Conservation (phyloP, 768 basidiomycete species). For the Glaciozyma antarctica region DNA sequence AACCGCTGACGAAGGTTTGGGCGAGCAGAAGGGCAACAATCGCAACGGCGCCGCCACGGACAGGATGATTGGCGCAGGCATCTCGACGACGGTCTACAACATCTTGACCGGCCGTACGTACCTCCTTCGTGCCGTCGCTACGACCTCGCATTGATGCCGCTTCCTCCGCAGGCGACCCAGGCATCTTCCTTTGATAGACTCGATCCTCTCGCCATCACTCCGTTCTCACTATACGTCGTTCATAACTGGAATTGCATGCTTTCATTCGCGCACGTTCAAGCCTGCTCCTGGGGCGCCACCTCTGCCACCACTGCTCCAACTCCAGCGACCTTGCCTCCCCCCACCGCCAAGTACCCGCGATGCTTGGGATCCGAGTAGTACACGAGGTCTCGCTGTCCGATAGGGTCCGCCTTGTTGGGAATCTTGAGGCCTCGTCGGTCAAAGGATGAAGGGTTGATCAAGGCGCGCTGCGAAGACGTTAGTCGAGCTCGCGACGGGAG, state of each 20-base stretch:
- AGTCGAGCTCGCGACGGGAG: slow-evolving; percentile 8
- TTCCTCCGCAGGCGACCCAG: slow-evolving; percentile 6
- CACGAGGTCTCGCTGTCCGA: slow-evolving; percentile 34
- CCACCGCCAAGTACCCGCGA: slow-evolving; percentile 31
- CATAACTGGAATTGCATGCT: background rate
- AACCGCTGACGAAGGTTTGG: background rate
- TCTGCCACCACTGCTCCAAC: background rate
- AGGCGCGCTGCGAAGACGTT: slow-evolving; percentile 20
- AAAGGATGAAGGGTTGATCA: slow-evolving; percentile 28
- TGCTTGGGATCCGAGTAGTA: slow-evolving; percentile 35
- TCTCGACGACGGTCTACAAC: slow-evolving; percentile 12
- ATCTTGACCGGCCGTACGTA: slow-evolving; percentile 17
- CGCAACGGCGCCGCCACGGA: slow-evolving; percentile 21
- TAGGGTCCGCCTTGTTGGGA: slow-evolving; percentile 33
- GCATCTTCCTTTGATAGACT: background rate
- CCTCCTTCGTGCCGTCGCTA: background rate
- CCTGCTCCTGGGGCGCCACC: background rate
- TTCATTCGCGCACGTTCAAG: background rate
- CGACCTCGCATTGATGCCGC: background rate
- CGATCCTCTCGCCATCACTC: background rate
- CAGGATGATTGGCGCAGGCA: slow-evolving; percentile 11
- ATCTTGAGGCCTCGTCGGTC: slow-evolving; percentile 7
- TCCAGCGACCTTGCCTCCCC: background rate
- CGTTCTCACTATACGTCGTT: background rate
- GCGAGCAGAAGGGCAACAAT: slow-evolving; percentile 21